Evolutionary conservation across 1,139 yeast genomes (phyloP).

Genomic region (Candida mesenterica): DNA sequence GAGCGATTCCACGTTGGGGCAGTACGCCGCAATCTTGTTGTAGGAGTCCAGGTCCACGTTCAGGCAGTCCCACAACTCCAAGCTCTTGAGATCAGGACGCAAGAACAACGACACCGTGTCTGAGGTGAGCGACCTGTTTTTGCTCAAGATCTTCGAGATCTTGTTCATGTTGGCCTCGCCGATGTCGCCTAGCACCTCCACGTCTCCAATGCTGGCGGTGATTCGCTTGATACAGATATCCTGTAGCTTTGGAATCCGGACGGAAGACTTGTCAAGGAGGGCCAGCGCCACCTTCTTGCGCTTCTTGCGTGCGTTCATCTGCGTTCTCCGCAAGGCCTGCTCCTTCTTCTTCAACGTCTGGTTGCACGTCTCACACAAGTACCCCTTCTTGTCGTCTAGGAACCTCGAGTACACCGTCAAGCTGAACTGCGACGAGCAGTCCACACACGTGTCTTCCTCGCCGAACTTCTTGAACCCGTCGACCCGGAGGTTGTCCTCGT

Average conservation of each 20-base stretch:
- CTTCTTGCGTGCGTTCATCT: constrained; percentile 63
- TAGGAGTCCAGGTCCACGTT: constrained; percentile 66
- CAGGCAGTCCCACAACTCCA: constrained; percentile 93
- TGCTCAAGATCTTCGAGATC: constrained; percentile 72
- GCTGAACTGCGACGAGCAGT: constrained; percentile 55
- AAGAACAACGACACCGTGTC: constrained; percentile 72
- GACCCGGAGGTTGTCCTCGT: constrained; percentile 29
- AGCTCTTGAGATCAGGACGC: constrained; percentile 50
- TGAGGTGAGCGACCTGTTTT: constrained; percentile 75
- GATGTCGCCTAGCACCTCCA: constrained; percentile 77
- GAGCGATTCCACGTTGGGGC: constrained; percentile 68
- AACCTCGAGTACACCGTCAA: constrained; percentile 66
- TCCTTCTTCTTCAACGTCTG: constrained; percentile 43
- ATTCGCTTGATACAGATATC: constrained; percentile 75
- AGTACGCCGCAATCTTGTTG: constrained; percentile 68
- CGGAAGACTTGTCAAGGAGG: constrained; percentile 66
- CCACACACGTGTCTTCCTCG: constrained; percentile 53
- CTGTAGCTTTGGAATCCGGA: constrained; percentile 67
- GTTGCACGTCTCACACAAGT: constrained; percentile 68
- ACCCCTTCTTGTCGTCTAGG: constrained; percentile 49
- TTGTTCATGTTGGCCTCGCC: constrained; percentile 61
- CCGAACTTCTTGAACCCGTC: constrained; percentile 40
- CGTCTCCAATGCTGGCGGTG: constrained; percentile 70
- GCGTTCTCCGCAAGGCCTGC: constrained; percentile 47
- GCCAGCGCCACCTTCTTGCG: constrained; percentile 84